These are phyloP conservation scores for Solanum bukasovii DNA, from an alignment of 257 asterid species.

Conservation along the genomic window DNA sequence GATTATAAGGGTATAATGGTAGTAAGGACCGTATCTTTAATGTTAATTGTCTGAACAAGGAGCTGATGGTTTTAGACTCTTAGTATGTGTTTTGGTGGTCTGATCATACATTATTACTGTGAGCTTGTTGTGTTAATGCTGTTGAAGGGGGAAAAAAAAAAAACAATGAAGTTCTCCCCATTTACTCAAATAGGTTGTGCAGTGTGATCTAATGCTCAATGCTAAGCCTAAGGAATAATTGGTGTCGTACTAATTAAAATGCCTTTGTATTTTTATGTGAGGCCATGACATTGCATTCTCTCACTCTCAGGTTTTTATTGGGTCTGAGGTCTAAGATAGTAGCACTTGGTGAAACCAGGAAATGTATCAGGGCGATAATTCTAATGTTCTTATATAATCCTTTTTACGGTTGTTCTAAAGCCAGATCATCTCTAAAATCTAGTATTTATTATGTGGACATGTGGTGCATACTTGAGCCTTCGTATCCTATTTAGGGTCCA, in stretches of 20 bases:
- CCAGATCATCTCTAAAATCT: neutral
- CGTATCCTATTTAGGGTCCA: neutral
- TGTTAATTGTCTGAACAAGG: neutral
- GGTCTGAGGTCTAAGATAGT: neutral
- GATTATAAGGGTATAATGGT: neutral
- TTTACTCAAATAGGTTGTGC: neutral
- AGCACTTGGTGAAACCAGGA: neutral
- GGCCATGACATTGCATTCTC: neutral
- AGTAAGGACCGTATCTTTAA: neutral
- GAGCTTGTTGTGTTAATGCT: neutral
- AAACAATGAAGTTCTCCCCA: neutral
- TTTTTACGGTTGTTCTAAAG: neutral
- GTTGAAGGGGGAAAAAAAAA: neutral
- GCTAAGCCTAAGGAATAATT: neutral
- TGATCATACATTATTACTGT: neutral
- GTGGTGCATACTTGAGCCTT: neutral
- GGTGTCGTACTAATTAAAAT: neutral
- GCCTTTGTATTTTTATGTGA: neutral
- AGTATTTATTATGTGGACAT: neutral
- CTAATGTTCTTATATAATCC: neutral
- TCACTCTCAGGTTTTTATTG: neutral
- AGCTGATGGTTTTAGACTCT: neutral
- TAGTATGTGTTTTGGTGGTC: neutral
- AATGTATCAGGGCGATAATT: neutral
- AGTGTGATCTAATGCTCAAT: neutral